Percentiles rank a stretch among this genome's conserved stretches.
Evolutionary conservation across 2,329 filamentous ascomycete species (phyloP).

Genomic region (Mollisia scopiformis): DNA sequence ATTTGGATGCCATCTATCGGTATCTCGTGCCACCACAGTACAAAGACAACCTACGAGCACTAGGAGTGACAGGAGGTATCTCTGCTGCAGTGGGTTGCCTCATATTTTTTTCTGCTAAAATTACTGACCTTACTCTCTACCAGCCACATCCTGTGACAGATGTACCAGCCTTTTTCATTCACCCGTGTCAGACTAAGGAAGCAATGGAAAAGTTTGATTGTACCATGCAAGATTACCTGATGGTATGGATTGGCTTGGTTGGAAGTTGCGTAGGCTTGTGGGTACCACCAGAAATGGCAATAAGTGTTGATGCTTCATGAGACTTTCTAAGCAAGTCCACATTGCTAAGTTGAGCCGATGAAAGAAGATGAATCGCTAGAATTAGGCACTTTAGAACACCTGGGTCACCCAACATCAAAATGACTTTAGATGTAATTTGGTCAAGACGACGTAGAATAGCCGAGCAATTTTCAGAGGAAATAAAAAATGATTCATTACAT

Average conservation of each 20-base stretch:
- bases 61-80: slow-evolving; percentile 72
- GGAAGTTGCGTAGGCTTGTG: slow-evolving; percentile 79
- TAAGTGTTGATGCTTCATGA: not conserved
- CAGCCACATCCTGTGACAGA: slow-evolving; percentile 74
- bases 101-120: not conserved
- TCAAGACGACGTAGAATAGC: too few relatives aligned
- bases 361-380: too few relatives aligned
- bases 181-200: slow-evolving; percentile 87
- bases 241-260: slow-evolving; percentile 87
- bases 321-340: not conserved
- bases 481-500: too few relatives aligned
- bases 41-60: slow-evolving; percentile 60
- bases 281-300: slow-evolving; percentile 71
- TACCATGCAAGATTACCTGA: slow-evolving; percentile 71
- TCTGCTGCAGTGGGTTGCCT: slow-evolving; percentile 73
- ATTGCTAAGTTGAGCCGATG: not conserved
- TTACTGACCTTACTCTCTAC: not conserved
- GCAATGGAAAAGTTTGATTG: slow-evolving; percentile 70
- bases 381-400: too few relatives aligned
- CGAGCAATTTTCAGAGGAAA: too few relatives aligned
- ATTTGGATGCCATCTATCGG: slow-evolving; percentile 71
- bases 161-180: slow-evolving; percentile 83
- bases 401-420: too few relatives aligned
- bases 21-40: slow-evolving; percentile 70
- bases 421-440: too few relatives aligned